phyloP scores from a whole-genome alignment of 1,139 yeast species.

The Hansenula sp. region DNA sequence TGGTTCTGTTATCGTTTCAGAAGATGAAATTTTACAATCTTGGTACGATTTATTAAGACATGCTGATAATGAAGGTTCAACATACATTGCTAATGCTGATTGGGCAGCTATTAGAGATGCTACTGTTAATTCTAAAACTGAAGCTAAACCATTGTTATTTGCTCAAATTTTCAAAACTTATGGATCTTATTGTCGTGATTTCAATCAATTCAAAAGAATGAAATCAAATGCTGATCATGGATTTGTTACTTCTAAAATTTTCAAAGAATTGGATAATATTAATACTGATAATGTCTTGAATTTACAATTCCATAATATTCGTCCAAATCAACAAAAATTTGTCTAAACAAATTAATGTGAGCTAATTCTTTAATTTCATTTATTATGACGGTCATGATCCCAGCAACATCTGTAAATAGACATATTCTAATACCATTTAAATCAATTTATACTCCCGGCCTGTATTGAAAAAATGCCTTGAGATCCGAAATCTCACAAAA shows the following conservation, averaged over 20 bases:
- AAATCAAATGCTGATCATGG: background rate
- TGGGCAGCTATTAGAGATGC: slow-evolving; percentile 87
- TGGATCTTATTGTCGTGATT: slow-evolving; percentile 42
- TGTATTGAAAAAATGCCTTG: no score
- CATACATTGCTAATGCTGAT: slow-evolving; percentile 75
- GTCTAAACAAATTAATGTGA: no score
- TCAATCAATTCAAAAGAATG: slow-evolving; percentile 31
- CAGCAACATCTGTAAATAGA: no score
- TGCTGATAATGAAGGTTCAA: slow-evolving; percentile 52
- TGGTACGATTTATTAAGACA: slow-evolving; percentile 59
- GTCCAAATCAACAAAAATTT: background rate
- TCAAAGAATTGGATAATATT: slow-evolving; percentile 5
- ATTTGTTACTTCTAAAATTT: background rate
- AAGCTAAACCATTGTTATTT: slow-evolving; percentile 51
- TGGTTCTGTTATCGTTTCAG: slow-evolving; percentile 59
- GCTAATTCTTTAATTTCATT: no score
- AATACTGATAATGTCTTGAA: slow-evolving; percentile 10
- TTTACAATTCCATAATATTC: background rate
- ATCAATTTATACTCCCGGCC: no score
- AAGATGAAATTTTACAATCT: slow-evolving; percentile 49
- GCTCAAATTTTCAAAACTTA: slow-evolving; percentile 54
- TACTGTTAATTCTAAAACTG: slow-evolving; percentile 44
- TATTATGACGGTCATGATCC: no score
- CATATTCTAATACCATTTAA: no score
- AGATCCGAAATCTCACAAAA: no score